Base-by-base conservation (phyloP, 2,329 filamentous ascomycete species). In the Penicillium palitans region DNA sequence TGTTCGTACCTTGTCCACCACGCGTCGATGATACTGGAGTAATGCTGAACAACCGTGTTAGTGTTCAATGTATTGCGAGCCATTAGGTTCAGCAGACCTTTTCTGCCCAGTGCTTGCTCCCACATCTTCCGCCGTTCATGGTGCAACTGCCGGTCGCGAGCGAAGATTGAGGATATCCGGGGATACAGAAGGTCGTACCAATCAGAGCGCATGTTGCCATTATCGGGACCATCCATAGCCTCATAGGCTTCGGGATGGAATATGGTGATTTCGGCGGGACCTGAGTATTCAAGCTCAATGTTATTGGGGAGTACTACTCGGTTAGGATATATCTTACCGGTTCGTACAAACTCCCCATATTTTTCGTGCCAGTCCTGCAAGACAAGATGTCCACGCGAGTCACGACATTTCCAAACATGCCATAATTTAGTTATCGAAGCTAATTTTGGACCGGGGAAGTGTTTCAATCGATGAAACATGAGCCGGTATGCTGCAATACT, bases 141-240 rank as follows among this genome's bases (percentile, higher is more conserved):
- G 25, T 60, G 58, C 6, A 58, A 27, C 6, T 58, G 24, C 15
- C 46, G 49, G 17, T 60, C 37, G 8, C 58, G 58, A 7, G 58
- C 55, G 3, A 60, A 60, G 19, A 60, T 60, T 4, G 58, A 58
- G 12, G 58, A 60, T 21, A 60, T 27, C 1, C 55, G 55, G 2
- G 58, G 58, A n/a, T 58, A 47, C 0, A 60, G 33, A 12, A 60
- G 45, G 24, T 60, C 58, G 15, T 60, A 60, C 58, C 58, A 60
- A 21, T 60, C 58, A 25, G 58, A 60, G 12, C 58, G 58, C 1
- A 47, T 55, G 17, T 60, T 60, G 8, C 4, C 31, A 33, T 60
- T 60, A 10, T 41, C 27, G 4, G 21, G 31, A 9, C 58, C 55
- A 37, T 60, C 58, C 58, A 60, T 58, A 5, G 55, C 55, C 29